These are phyloP conservation scores for Xanthoconium purpureum DNA, from an alignment of 768 basidiomycete genomes.

Conservation along the genomic window DNA sequence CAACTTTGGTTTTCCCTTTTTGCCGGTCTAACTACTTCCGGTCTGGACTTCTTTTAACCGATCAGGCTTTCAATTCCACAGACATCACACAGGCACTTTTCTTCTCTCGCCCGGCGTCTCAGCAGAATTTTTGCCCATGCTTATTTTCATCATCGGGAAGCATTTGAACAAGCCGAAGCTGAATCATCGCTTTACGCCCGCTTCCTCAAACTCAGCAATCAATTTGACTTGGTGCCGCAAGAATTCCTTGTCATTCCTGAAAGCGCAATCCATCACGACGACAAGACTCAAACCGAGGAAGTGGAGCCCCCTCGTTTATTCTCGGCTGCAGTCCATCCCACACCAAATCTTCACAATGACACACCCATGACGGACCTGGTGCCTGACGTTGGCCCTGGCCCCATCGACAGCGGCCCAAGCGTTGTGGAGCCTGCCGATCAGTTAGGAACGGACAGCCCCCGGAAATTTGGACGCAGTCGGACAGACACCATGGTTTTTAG, in stretches of 20 bases:
- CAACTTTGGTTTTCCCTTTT: slow-evolving; percentile 15
- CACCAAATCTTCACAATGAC: slow-evolving; percentile 10
- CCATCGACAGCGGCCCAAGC: slow-evolving; percentile 16
- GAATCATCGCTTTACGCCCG: slow-evolving; percentile 89
- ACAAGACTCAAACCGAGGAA: slow-evolving; percentile 25
- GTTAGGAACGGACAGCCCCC: slow-evolving; percentile 37
- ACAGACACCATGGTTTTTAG: slow-evolving; percentile 77
- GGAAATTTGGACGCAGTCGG: slow-evolving; percentile 50
- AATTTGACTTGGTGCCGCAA: slow-evolving; percentile 76
- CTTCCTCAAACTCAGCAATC: slow-evolving; percentile 78
- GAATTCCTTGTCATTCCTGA: slow-evolving; percentile 83
- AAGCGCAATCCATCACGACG: slow-evolving; percentile 32
- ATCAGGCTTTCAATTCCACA: slow-evolving; percentile 75
- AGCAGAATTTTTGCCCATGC: slow-evolving; percentile 96
- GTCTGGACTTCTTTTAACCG: neutral
- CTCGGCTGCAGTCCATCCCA: slow-evolving; percentile 39
- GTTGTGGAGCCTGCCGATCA: slow-evolving; percentile 14
- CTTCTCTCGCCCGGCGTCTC: slow-evolving; percentile 84
- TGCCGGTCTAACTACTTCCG: slow-evolving; percentile 19
- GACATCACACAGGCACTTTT: slow-evolving; percentile 83
- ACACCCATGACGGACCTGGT: slow-evolving; percentile 2
- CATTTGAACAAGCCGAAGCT: slow-evolving; percentile 85
- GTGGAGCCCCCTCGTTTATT: slow-evolving; percentile 41
- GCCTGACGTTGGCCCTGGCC: slow-evolving; percentile 8
- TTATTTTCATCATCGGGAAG: slow-evolving; percentile 91